These are phyloP conservation scores for Fagus crenata DNA, from an alignment of 306 rosid species.

Conservation along the genomic window DNA sequence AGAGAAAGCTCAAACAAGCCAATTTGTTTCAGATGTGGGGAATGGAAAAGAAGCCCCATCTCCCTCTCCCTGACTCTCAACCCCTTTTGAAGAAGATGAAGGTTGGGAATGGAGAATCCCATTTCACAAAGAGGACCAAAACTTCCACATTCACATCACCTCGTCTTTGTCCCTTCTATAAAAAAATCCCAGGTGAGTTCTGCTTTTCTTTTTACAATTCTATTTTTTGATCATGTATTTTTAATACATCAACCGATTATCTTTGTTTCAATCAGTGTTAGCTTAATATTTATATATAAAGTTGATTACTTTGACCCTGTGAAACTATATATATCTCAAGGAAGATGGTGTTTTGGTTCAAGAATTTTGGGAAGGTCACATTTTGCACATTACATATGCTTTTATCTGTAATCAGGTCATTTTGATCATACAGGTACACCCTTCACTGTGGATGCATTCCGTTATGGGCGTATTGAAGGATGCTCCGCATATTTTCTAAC, in stretches of 20 bases:
- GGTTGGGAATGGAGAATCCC: slow-evolving; percentile 34
- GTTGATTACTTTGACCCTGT: background rate
- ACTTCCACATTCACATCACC: slow-evolving; percentile 9
- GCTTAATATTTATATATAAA: background rate
- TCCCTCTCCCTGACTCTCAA: slow-evolving; percentile 7
- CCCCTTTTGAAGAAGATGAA: slow-evolving; percentile 34
- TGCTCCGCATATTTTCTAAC: slow-evolving; percentile 55
- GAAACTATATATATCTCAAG: too few species aligned
- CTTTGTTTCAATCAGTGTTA: background rate
- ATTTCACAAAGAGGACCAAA: slow-evolving; percentile 21
- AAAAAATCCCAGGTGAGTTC: slow-evolving; percentile 50
- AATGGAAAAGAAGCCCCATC: slow-evolving; percentile 18
- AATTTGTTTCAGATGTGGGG: slow-evolving; percentile 57
- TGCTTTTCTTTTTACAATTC: background rate
- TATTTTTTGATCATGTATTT: background rate
- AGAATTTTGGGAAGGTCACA: background rate
- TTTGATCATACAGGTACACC: slow-evolving; percentile 39
- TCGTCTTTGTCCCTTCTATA: slow-evolving; percentile 52
- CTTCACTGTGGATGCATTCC: slow-evolving; percentile 61
- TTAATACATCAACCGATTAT: background rate
- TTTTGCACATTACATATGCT: background rate
- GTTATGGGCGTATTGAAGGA: slow-evolving; percentile 47
- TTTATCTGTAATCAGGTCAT: slow-evolving; percentile 18
- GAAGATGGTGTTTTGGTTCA: too few species aligned
- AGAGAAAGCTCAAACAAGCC: slow-evolving; percentile 46